Evolutionary conservation across 1,284 basidiomycete genomes (phyloP).

Genomic region (Trametes hirsuta): DNA sequence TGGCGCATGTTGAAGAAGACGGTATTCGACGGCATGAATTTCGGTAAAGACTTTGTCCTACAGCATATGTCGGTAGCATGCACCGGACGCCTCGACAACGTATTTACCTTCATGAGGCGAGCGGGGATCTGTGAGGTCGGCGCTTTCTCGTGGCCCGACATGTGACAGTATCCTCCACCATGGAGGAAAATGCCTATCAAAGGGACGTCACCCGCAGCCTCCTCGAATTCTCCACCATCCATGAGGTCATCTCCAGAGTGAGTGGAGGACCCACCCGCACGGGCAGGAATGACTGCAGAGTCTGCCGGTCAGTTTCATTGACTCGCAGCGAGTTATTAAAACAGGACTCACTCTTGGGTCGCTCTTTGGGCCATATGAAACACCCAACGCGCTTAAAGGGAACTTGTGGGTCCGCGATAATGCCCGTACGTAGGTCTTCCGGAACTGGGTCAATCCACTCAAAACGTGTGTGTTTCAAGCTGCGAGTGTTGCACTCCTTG

Average conservation of each 20-base stretch:
- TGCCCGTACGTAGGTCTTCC: slow-evolving; percentile 42
- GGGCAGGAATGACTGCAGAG: slow-evolving; percentile 13
- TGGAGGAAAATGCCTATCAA: slow-evolving; percentile 54
- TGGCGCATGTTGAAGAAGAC: slow-evolving; percentile 53
- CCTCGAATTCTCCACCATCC: slow-evolving; percentile 27
- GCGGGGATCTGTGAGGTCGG: slow-evolving; percentile 52
- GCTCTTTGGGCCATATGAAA: slow-evolving; percentile 49
- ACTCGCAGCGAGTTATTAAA: not conserved
- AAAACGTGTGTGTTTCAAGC: slow-evolving; percentile 49
- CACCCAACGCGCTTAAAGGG: slow-evolving; percentile 48
- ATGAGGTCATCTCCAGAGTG: slow-evolving; percentile 9
- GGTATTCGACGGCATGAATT: slow-evolving; percentile 54
- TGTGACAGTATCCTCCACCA: slow-evolving; percentile 57
- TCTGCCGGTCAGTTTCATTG: not conserved
- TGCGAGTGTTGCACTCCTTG: slow-evolving; percentile 31
- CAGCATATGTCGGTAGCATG: not conserved
- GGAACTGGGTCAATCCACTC: slow-evolving; percentile 50
- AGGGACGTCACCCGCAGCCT: slow-evolving; percentile 30
- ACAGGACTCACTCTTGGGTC: slow-evolving; percentile 25
- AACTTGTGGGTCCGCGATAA: slow-evolving; percentile 43
- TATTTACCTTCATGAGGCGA: slow-evolving; percentile 41
- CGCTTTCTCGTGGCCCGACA: slow-evolving; percentile 54
- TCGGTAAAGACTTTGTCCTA: slow-evolving; percentile 40
- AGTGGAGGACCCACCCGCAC: not conserved
- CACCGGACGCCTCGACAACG: too few relatives aligned